Percentiles rank a stretch among this genome's conserved stretches.
phyloP scores from a whole-genome alignment of 768 basidiomycete genomes.

The Leccinum pellstonianum region DNA sequence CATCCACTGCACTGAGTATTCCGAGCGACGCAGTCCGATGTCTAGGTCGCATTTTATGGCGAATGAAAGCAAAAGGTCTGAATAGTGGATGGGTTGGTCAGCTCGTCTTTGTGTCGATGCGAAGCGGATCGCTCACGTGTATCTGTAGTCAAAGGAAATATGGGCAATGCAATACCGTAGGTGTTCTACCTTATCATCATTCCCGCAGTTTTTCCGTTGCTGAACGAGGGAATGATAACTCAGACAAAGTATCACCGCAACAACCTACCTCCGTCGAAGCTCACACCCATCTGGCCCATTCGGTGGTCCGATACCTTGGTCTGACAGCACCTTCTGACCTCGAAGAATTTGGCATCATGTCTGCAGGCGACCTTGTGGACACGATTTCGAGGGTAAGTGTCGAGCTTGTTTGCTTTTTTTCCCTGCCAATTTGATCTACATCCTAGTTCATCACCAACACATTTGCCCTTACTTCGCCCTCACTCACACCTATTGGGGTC shows the following conservation, averaged over 20 bases:
- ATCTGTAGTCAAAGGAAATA: constrained; percentile 56
- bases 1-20: constrained; percentile 44
- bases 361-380: constrained; percentile 63
- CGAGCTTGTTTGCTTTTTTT: not conserved
- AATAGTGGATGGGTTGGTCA: constrained; percentile 56
- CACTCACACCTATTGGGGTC: constrained; percentile 78
- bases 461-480: constrained; percentile 77
- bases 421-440: constrained; percentile 1
- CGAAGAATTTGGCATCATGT: constrained; percentile 52
- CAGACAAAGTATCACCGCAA: constrained; percentile 59
- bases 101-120: not conserved
- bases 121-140: not conserved
- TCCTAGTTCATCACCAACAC: constrained; percentile 87
- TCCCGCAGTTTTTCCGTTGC: not conserved
- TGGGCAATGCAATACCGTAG: constrained; percentile 74
- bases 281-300: constrained; percentile 70
- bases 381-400: constrained; percentile 65
- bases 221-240: not conserved
- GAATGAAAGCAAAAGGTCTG: constrained; percentile 51
- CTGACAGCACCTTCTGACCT: constrained; percentile 59
- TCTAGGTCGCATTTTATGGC: constrained; percentile 74
- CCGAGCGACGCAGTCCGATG: constrained; percentile 82
- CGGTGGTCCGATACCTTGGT: constrained; percentile 69
- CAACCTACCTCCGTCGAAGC: constrained; percentile 48
- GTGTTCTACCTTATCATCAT: constrained; percentile 25